Conservation (phyloP, 495 filamentous ascomycete species). For the Daldinia caldariorum region DNA sequence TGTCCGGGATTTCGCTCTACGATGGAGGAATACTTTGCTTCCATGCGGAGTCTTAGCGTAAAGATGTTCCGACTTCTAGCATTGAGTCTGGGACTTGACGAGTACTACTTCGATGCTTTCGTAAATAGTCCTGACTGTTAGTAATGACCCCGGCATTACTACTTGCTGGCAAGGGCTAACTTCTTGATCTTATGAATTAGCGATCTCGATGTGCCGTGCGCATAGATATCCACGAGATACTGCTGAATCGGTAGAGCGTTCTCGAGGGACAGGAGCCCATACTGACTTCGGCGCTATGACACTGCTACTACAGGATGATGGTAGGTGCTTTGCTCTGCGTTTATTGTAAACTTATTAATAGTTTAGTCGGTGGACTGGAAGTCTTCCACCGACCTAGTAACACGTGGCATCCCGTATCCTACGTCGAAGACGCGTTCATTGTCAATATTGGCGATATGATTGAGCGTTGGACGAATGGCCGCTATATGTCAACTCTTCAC, state of each 20-base stretch:
- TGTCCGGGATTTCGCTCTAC: slow-evolving; percentile 47
- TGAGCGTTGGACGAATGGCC: slow-evolving; percentile 57
- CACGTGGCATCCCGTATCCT: slow-evolving; percentile 57
- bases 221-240: slow-evolving; percentile 48
- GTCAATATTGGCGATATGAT: slow-evolving; percentile 65
- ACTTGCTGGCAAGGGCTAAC: slow-evolving; percentile 20
- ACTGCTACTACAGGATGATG: slow-evolving; percentile 56
- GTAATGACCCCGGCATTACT: not conserved
- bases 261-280: slow-evolving; percentile 60
- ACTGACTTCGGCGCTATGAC: slow-evolving; percentile 62
- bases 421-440: slow-evolving; percentile 59
- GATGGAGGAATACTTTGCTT: slow-evolving; percentile 49
- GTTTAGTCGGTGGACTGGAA: slow-evolving; percentile 54
- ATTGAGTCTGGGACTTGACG: slow-evolving; percentile 52
- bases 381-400: slow-evolving; percentile 54
- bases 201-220: slow-evolving; percentile 44
- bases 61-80: slow-evolving; percentile 55
- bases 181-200: slow-evolving; percentile 12
- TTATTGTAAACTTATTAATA: not conserved
- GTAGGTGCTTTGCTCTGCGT: slow-evolving; percentile 35
- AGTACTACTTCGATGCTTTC: slow-evolving; percentile 57
- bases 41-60: slow-evolving; percentile 49
- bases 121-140: slow-evolving; percentile 49
- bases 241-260: slow-evolving; percentile 33
- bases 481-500: slow-evolving; percentile 61